Evolutionary conservation across 805 yeast species (phyloP).

Genomic region (Clavispora santaluciae): DNA sequence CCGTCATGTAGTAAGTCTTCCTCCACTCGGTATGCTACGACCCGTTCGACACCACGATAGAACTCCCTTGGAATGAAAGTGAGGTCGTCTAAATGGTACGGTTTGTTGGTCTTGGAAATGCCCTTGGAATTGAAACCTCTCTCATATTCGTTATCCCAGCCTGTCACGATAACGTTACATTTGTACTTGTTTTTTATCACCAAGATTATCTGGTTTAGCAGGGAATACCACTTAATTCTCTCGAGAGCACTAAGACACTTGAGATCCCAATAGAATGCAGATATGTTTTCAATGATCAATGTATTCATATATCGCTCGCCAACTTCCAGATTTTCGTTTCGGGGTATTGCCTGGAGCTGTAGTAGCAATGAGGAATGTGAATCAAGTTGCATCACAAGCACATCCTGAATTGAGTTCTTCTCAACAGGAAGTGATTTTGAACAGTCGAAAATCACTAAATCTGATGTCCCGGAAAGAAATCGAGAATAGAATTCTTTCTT

Average conservation of each 20-base stretch:
- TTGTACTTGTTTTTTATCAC: constrained; percentile 14
- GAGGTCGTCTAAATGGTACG: constrained; percentile 2
- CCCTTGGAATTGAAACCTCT: constrained; percentile 20
- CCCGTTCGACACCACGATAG: neutral
- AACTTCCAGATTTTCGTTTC: neutral
- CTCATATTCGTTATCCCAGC: constrained; percentile 27
- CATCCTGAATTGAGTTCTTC: neutral
- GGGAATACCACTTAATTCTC: constrained; percentile 11
- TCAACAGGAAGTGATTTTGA: neutral
- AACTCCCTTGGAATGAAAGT: constrained; percentile 10
- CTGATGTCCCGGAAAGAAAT: neutral
- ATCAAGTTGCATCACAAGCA: neutral
- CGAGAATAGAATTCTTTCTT: constrained; percentile 9
- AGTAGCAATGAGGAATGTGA: neutral
- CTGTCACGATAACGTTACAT: constrained; percentile 27
- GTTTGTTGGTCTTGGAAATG: neutral
- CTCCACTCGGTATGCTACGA: neutral
- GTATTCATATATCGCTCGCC: constrained; percentile 13
- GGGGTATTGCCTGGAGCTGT: constrained; percentile 3
- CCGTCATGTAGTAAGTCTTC: neutral
- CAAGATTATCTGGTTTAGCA: constrained; percentile 9
- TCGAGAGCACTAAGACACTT: constrained; percentile 5
- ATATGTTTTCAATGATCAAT: constrained; percentile 27
- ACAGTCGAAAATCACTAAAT: neutral
- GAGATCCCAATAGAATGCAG: constrained; percentile 32